Percentiles rank a stretch among this genome's conserved stretches.
phyloP scores from a whole-genome alignment of 495 filamentous ascomycete genomes.

The Evernia prunastri region DNA sequence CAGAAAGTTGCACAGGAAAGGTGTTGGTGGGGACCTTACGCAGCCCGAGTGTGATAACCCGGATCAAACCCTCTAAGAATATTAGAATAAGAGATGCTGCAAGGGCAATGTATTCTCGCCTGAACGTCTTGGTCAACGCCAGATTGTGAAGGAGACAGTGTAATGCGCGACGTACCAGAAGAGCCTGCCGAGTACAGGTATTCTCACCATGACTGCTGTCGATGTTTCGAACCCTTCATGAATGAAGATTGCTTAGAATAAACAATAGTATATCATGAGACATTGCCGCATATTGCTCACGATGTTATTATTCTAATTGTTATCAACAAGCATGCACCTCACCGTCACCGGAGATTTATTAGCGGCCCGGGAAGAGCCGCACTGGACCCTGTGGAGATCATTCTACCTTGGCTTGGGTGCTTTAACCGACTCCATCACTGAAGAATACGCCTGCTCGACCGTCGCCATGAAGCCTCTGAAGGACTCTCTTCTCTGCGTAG shows the following conservation, averaged over 20 bases:
- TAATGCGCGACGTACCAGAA: conserved; percentile 49
- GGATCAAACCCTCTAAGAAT: conserved; percentile 69
- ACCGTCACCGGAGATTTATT: not conserved
- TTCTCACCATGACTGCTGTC: conserved; percentile 50
- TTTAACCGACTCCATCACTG: too few species aligned
- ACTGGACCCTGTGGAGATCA: not conserved
- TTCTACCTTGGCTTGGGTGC: not conserved
- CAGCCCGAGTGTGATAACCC: conserved; percentile 83
- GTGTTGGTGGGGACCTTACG: conserved; percentile 49
- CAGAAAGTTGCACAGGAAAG: conserved; percentile 18
- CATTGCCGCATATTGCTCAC: conserved; percentile 6
- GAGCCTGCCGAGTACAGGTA: conserved; percentile 79
- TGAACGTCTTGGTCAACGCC: conserved; percentile 27
- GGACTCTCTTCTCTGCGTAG: too few species aligned
- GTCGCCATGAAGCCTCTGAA: too few species aligned
- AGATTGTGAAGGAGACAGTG: not conserved
- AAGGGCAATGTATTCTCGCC: conserved; percentile 80
- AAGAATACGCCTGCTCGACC: too few species aligned
- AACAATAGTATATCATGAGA: conserved; percentile 9
- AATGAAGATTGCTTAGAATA: not conserved
- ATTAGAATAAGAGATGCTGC: conserved; percentile 75
- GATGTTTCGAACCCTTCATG: not conserved
- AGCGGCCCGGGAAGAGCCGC: not conserved
- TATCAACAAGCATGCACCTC: not conserved
- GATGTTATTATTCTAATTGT: too few species aligned